A percentile compares a stretch with the other conserved stretches of the same genome.
These are phyloP conservation scores for Juglanconis oblonga DNA, from an alignment of 2,329 filamentous ascomycete genomes.

Conservation along the genomic window DNA sequence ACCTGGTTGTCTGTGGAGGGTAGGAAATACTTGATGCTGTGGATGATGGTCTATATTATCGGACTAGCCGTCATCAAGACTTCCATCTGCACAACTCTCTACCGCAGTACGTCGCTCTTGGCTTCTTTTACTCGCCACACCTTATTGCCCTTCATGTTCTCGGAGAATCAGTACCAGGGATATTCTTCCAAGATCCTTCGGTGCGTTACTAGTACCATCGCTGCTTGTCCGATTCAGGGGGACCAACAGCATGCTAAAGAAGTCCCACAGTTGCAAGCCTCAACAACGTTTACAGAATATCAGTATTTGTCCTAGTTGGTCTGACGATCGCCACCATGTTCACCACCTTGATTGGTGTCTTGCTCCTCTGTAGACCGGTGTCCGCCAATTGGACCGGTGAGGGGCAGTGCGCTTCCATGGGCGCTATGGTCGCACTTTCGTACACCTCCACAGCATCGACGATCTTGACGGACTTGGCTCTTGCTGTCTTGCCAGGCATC, in stretches of 20 bases:
- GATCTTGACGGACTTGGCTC: constrained; percentile 31
- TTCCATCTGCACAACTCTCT: constrained; percentile 22
- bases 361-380: constrained; percentile 20
- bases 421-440: constrained; percentile 21
- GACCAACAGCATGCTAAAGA: too few species aligned
- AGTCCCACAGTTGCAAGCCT: background rate
- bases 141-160: too few species aligned
- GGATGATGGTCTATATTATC: constrained; percentile 23
- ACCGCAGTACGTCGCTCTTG: constrained; percentile 3
- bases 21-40: constrained; percentile 22
- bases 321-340: constrained; percentile 17
- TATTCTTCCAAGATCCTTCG: too few species aligned
- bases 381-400: constrained; percentile 22
- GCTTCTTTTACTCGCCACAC: too few species aligned
- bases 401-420: constrained; percentile 17
- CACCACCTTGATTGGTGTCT: constrained; percentile 19
- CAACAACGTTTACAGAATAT: constrained; percentile 1
- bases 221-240: too few species aligned
- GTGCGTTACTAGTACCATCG: too few species aligned
- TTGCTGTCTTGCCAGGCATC: constrained; percentile 29
- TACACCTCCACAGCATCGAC: constrained; percentile 30
- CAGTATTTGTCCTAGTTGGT: constrained; percentile 10
- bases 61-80: constrained; percentile 21
- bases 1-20: constrained; percentile 12
- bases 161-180: too few species aligned